Evolutionary conservation across 1,139 yeast genomes (phyloP).

Genomic region (Kurtzmaniella natalensis): DNA sequence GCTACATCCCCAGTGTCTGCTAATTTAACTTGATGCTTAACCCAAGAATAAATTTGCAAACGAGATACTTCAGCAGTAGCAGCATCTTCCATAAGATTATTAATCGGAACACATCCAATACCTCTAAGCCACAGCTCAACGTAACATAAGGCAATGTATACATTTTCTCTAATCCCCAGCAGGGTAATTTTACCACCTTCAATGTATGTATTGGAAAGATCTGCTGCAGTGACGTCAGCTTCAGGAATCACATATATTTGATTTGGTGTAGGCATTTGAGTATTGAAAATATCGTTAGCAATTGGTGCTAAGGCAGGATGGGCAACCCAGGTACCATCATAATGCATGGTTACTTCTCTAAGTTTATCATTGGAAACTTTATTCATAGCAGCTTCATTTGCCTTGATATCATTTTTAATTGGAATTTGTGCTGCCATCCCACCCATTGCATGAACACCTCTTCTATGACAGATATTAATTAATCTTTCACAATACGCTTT

Average conservation of each 20-base stretch:
- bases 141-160: slow-evolving; percentile 16
- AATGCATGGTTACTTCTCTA: slow-evolving; percentile 16
- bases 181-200: slow-evolving; percentile 12
- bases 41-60: slow-evolving; percentile 16
- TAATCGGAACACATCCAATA: slow-evolving; percentile 17
- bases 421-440: slow-evolving; percentile 32
- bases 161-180: slow-evolving; percentile 14
- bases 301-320: slow-evolving; percentile 17
- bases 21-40: slow-evolving; percentile 12
- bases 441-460: slow-evolving; percentile 29
- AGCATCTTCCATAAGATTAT: slow-evolving; percentile 18
- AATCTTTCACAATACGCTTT: slow-evolving; percentile 22
- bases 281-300: slow-evolving; percentile 14
- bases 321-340: slow-evolving; percentile 19
- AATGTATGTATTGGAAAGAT: slow-evolving; percentile 12
- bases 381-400: slow-evolving; percentile 21
- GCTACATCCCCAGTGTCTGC: slow-evolving; percentile 10
- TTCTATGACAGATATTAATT: slow-evolving; percentile 24
- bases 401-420: slow-evolving; percentile 21
- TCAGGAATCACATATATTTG: slow-evolving; percentile 14
- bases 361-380: slow-evolving; percentile 24
- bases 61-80: slow-evolving; percentile 20
- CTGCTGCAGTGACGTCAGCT: slow-evolving; percentile 11
- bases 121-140: slow-evolving; percentile 18
- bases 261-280: slow-evolving; percentile 17